Evolutionary conservation across 2,329 filamentous ascomycete species (phyloP).

Genomic region (Ophiostoma ulmi): DNA sequence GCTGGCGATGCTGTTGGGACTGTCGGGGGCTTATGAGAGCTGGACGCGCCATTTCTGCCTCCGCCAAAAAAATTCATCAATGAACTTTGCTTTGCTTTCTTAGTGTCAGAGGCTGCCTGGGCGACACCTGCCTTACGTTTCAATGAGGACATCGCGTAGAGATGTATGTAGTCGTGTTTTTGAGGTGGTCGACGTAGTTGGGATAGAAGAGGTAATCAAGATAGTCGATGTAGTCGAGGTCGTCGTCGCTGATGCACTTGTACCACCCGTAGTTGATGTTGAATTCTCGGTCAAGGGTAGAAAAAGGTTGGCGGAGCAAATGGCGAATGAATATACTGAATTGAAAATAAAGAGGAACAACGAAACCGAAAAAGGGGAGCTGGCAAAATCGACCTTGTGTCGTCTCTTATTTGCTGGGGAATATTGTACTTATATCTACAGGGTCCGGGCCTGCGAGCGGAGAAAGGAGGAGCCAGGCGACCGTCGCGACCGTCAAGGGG

Average conservation of each 20-base stretch:
- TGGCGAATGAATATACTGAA: background rate
- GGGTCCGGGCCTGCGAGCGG: background rate
- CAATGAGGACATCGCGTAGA: background rate
- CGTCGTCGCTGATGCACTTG: background rate
- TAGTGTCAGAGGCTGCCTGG: conserved; percentile 45
- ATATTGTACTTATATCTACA: background rate
- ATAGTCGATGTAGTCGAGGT: background rate
- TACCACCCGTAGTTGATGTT: background rate
- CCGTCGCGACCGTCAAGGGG: background rate
- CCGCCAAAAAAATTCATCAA: conserved; percentile 85
- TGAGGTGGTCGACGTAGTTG: background rate
- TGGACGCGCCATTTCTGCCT: conserved; percentile 29
- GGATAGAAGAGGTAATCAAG: background rate
- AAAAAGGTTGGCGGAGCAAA: background rate
- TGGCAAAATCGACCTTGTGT: background rate
- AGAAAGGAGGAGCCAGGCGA: background rate
- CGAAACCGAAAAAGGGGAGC: conserved; percentile 6
- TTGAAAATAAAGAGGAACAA: background rate
- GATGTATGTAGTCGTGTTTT: background rate
- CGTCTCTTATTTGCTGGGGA: background rate
- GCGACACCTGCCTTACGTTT: conserved; percentile 55
- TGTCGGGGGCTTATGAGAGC: conserved; percentile 32
- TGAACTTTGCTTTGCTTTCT: conserved; percentile 70
- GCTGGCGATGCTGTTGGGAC: background rate
- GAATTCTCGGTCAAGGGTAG: background rate